Percentiles rank a stretch among this genome's conserved stretches.
Conservation (phyloP, 2,329 filamentous ascomycete species). For the Cadophora sp. region DNA sequence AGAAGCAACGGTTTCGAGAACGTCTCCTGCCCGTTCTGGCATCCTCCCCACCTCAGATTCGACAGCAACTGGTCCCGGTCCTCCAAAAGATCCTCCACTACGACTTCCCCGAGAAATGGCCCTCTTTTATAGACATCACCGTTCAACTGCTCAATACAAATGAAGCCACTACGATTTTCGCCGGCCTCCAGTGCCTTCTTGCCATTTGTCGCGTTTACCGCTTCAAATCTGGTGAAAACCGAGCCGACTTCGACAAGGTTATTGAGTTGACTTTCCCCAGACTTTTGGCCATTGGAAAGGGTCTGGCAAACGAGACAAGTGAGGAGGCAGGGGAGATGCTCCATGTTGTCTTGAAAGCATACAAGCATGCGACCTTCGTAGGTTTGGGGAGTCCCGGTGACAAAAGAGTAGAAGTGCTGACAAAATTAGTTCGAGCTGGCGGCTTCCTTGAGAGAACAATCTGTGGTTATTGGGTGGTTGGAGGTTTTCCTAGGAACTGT, state of each 20-base stretch:
- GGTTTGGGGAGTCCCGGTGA: constrained; percentile 47
- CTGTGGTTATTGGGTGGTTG: constrained; percentile 93
- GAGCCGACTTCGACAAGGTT: constrained; percentile 92
- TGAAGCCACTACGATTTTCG: constrained; percentile 85
- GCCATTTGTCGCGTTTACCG: constrained; percentile 95
- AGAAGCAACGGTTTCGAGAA: constrained; percentile 86
- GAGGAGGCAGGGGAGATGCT: constrained; percentile 97
- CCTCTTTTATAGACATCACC: constrained; percentile 91
- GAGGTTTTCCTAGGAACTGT: constrained; percentile 92
- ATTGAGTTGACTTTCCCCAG: constrained; percentile 90
- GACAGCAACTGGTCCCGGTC: constrained; percentile 91
- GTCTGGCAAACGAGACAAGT: constrained; percentile 88
- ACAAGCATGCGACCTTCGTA: constrained; percentile 98
- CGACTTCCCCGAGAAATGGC: constrained; percentile 96
- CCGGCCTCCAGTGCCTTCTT: constrained; percentile 90
- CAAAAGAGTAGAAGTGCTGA: constrained; percentile 43
- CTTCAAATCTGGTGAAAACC: constrained; percentile 83
- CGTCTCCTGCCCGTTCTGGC: constrained; percentile 90
- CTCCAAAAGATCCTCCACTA: constrained; percentile 95
- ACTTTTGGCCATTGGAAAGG: constrained; percentile 84
- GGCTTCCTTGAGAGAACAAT: constrained; percentile 76
- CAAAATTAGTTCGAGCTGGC: constrained; percentile 80
- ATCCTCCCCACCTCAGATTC: constrained; percentile 78
- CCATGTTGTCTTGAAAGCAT: constrained; percentile 91
- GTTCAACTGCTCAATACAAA: constrained; percentile 87